Evolutionary conservation across 1,139 yeast genomes (phyloP), one percentile per base, ranked within the genome.

Genomic region (Kodamaea plutei): DNA sequence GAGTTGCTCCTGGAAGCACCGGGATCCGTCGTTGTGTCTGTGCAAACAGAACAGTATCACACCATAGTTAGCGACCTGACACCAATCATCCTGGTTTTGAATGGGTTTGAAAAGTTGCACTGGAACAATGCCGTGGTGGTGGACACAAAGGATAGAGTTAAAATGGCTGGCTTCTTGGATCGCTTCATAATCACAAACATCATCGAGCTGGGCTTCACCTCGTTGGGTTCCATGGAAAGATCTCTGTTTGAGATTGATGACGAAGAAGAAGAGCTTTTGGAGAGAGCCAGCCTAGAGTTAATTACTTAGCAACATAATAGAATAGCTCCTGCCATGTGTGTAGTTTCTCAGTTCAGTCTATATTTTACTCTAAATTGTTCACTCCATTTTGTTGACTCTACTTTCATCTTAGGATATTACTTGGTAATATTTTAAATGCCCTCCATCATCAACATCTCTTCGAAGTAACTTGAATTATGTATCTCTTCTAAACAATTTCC

Each of bases 31-130:
- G 44, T 41, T 21, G 20, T 84, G 41, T 89, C 83, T 47, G 75
- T 91, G 38, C 95, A 85, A 52, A 82, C 88, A 22, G 87, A 95
- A 31, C 82, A 84, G 51, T 74, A 76, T 38, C 72, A 88, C 26
- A 73, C 84, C 55, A 96, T 56, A 3, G 43, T 61, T 18, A 62
- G 61, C 35, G 65, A 61, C 30, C 35, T 43, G 19, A 54, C 67
- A 1, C 64, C 72, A 3, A 45, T 61, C n/a, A 48, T 64, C 4
- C 48, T 61, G 11, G 52, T 63, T 2, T 40, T 67, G 13, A 71
- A 68, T 35, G 48, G 58, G 16, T 67, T 68, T 43, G 73, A 68
- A 33, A 61, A 64, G 35, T 46, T 68, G 33, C 58, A 61, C 30
- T 38, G 67, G 38, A 68, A 68, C 44, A 59, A 62, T 37, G 44